Percentiles rank a stretch among this genome's conserved stretches.
Conservation (phyloP, 2,329 filamentous ascomycete genomes). For the Waltergamsia citrina region DNA sequence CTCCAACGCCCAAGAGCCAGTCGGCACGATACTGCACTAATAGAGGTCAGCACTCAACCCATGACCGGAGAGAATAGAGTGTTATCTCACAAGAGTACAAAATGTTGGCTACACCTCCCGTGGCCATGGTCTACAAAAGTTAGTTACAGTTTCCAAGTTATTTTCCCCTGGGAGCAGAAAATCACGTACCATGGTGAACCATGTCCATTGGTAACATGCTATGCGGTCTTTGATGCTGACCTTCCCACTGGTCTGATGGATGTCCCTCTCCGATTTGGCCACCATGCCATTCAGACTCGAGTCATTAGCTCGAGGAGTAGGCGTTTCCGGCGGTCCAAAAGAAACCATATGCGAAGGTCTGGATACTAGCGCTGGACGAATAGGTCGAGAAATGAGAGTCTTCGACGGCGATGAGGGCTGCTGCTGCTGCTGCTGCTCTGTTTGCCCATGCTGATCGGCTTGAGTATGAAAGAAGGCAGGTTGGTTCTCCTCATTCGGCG, state of each 20-base stretch:
- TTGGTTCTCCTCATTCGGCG: constrained; percentile 22
- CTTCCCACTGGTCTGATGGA: constrained; percentile 12
- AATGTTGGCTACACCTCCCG: constrained; percentile 47
- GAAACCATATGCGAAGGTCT: constrained; percentile 6
- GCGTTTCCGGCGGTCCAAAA: constrained; percentile 1
- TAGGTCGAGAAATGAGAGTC: constrained; percentile 1
- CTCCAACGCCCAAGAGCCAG: constrained; percentile 50
- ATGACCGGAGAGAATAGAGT: not conserved
- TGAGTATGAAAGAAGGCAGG: constrained; percentile 17
- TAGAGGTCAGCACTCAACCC: constrained; percentile 9
- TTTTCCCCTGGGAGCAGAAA: not conserved
- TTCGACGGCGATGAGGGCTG: constrained; percentile 2
- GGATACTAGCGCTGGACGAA: constrained; percentile 6
- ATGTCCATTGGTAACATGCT: constrained; percentile 58
- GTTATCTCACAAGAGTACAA: constrained; percentile 37
- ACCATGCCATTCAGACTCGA: constrained; percentile 23
- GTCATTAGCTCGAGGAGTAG: constrained; percentile 9
- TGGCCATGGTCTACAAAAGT: constrained; percentile 30
- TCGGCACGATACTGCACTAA: constrained; percentile 41
- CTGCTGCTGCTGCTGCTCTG: constrained; percentile 3
- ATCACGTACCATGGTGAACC: constrained; percentile 53
- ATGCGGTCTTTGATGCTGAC: constrained; percentile 40
- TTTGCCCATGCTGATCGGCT: not conserved
- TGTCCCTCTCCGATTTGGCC: constrained; percentile 18
- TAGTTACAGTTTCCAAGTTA: not conserved